Conservation (phyloP, 139 green algal genomes). For the Chlamydomonas incerta region DNA sequence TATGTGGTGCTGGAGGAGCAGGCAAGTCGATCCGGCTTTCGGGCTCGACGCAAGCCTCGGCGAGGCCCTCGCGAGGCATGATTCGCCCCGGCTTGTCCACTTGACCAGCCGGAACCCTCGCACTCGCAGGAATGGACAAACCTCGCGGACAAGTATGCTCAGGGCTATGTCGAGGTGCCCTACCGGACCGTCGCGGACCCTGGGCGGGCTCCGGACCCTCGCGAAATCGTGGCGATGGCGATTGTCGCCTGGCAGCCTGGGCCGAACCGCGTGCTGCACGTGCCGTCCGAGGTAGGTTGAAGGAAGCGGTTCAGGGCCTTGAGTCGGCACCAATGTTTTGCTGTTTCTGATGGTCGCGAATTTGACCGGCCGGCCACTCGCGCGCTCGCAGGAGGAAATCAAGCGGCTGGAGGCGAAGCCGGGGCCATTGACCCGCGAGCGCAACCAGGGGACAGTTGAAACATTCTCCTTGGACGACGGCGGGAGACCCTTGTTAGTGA, state of each 20-base stretch:
- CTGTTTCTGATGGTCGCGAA: neutral
- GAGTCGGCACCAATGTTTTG: too few relatives aligned
- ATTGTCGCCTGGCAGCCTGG: constrained; percentile 96
- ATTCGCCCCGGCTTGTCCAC: neutral
- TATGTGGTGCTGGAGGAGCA: constrained; percentile 96
- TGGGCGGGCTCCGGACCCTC: constrained; percentile 82
- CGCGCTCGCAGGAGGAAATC: constrained; percentile 75
- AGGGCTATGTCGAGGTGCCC: constrained; percentile 85
- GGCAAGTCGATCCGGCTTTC: constrained; percentile 52
- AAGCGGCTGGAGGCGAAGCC: constrained; percentile 41
- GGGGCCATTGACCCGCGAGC: constrained; percentile 19
- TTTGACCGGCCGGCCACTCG: neutral
- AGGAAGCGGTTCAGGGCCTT: neutral
- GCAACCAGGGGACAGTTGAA: constrained; percentile 71
- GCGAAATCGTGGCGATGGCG: constrained; percentile 92
- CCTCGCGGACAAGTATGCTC: constrained; percentile 78
- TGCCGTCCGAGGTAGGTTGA: constrained; percentile 76
- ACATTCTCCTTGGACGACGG: constrained; percentile 71
- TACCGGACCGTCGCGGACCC: constrained; percentile 79
- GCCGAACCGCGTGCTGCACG: constrained; percentile 85
- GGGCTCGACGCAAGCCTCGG: too few relatives aligned
- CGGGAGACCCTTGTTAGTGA: constrained; percentile 71
- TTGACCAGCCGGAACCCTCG: neutral
- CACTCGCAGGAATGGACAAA: constrained; percentile 87
- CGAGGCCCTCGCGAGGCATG: neutral